Evolutionary conservation across 192 early-diverging fungal genomes (phyloP), one percentile per base, ranked within the genome.

Genomic region (Chytriomyces hyalinus): DNA sequence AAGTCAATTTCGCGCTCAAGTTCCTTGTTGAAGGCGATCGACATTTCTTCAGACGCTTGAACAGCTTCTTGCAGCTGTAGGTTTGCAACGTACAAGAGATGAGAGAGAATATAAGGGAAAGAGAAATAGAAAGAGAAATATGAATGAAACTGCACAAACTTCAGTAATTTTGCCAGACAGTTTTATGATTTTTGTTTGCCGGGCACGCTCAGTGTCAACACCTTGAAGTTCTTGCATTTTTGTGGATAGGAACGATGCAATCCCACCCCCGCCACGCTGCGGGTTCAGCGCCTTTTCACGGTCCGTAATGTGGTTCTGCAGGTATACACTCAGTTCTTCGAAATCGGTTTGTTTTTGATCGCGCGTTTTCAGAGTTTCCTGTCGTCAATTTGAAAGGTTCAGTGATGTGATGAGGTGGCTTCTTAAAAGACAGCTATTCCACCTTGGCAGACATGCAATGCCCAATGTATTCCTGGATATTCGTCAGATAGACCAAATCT

Each of bases 301-400:
- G 61, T 98, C 95, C 0, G 87, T 75, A 0, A 82, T 80, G 20
- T 92, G 85, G 66, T 91, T 90, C 76, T 92, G 88, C 60, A 96
- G 81, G 61, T 92, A 96, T 64, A 87, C 85, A 7, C 91, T 89
- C 57, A 98, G 83, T 63, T 93, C 96, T 84, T 98, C 96, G 80
- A 91, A 92, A 85, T 98, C 97, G 7, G 96, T 85, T 84, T 98
- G 97, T 83, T 97, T 97, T 81, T 98, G 95, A 83, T 98, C 97
- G 22, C 96, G 83, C 64, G 88, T 77, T 70, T 87, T 90, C 24
- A 98, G 85, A 51, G 93, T 87, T 69, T 93, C 92, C 91, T 84
- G 53, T 13, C 3, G 53, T 57, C 5, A 57, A 57, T 57, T 3
- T 57, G 11, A 85, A 80, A 36, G 36, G 36, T 67, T 43, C 45